A percentile compares a stretch with the other conserved stretches of the same genome.
phyloP scores from a whole-genome alignment of 1,139 yeast genomes.

The Geotrichum restrictum region DNA sequence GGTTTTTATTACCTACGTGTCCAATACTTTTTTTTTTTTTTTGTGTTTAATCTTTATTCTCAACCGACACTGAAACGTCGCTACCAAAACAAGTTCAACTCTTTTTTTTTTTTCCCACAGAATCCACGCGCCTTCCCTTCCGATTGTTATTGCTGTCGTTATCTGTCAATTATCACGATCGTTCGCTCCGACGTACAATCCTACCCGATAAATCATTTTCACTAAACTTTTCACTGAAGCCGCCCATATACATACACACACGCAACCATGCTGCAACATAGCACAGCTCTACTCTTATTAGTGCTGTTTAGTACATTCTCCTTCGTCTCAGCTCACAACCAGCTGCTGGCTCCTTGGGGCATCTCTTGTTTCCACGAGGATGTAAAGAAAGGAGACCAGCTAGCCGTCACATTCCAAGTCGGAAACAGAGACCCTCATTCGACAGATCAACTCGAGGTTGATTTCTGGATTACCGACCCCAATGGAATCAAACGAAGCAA shows the following conservation, averaged over 20 bases:
- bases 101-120: no score
- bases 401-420: constrained; percentile 87
- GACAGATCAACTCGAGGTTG: constrained; percentile 71
- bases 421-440: constrained; percentile 84
- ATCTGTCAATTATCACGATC: not conserved
- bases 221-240: no score
- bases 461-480: constrained; percentile 63
- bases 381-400: constrained; percentile 76
- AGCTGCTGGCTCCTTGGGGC: constrained; percentile 77
- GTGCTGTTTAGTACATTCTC: not conserved
- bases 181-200: not conserved
- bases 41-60: no score
- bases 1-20: no score
- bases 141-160: not conserved
- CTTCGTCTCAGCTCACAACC: constrained; percentile 64
- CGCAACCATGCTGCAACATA: no score
- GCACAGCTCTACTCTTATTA: no score
- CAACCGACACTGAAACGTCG: no score
- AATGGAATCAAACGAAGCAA: constrained; percentile 52
- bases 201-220: no score
- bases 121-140: not conserved
- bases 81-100: no score
- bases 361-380: constrained; percentile 85
- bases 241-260: no score
- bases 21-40: no score